Evolutionary conservation across 2,329 filamentous ascomycete species (phyloP).

Genomic region (Alternaria sp.): DNA sequence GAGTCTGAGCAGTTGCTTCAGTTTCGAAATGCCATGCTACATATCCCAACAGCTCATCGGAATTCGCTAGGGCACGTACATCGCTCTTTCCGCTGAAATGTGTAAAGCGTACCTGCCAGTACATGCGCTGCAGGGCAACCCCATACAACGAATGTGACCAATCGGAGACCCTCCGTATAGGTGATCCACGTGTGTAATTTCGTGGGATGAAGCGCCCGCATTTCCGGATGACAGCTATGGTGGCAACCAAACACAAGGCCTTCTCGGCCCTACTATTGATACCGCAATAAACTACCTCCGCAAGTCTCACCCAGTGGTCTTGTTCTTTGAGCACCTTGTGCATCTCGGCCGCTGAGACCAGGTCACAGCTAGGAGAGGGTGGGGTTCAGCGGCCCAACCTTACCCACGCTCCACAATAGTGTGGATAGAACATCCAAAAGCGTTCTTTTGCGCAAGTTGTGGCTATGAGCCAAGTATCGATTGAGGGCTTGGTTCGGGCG

Average conservation of each 20-base stretch:
- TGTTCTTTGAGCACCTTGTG: not conserved
- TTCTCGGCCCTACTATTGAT: not conserved
- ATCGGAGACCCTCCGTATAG: not conserved
- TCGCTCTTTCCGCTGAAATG: not conserved
- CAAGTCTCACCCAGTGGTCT: not conserved
- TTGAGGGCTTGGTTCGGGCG: not conserved
- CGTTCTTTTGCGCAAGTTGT: constrained; percentile 7
- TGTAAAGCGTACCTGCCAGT: not conserved
- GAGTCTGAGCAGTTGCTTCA: too few species aligned
- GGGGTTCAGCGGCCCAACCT: not conserved
- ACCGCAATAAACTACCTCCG: not conserved
- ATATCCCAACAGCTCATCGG: not conserved
- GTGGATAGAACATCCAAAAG: not conserved
- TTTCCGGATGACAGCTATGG: not conserved
- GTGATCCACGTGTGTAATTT: not conserved
- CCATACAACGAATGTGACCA: not conserved
- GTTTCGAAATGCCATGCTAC: not conserved
- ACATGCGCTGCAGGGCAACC: not conserved
- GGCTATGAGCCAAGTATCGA: not conserved
- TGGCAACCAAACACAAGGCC: not conserved
- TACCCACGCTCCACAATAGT: not conserved
- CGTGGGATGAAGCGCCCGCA: not conserved
- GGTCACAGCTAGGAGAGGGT: not conserved
- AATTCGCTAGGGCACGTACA: not conserved
- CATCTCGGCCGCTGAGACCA: too few species aligned